Evolutionary conservation across 2,329 filamentous ascomycete genomes (phyloP).

Genomic region (Mycosphaerella arachidis): DNA sequence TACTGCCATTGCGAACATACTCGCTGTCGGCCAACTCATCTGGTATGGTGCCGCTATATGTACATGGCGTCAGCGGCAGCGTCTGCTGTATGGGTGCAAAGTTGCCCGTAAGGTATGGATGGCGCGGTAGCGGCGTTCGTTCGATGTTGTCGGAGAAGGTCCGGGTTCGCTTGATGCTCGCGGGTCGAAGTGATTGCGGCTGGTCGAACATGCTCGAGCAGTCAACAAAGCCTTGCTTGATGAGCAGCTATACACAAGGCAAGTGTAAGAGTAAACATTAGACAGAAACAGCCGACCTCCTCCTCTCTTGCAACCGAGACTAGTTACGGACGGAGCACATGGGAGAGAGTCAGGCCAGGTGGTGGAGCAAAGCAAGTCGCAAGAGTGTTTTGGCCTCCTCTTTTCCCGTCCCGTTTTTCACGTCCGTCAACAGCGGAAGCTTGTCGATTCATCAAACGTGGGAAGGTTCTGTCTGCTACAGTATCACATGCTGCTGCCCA

Average conservation of each 20-base stretch:
- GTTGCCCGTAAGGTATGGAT: constrained; percentile 58
- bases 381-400: neutral
- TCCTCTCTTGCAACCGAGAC: neutral
- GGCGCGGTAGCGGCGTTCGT: constrained; percentile 33
- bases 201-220: neutral
- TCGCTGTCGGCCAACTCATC: constrained; percentile 63
- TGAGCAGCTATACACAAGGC: neutral
- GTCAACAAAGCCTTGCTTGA: neutral
- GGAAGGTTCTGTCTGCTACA: too few relatives aligned
- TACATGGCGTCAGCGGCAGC: constrained; percentile 53
- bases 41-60: constrained; percentile 56
- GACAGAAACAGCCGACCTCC: neutral
- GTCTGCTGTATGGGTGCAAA: constrained; percentile 62
- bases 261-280: neutral
- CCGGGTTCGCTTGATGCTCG: constrained; percentile 29
- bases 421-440: neutral
- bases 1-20: constrained; percentile 68
- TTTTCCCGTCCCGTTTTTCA: neutral
- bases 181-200: neutral
- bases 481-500: neutral
- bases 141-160: constrained; percentile 24
- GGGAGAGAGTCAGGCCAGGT: neutral
- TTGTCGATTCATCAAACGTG: neutral
- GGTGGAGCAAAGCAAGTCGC: neutral
- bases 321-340: neutral